Base-by-base conservation (phyloP, 768 basidiomycete species). In the Lactarius sanguifluus region DNA sequence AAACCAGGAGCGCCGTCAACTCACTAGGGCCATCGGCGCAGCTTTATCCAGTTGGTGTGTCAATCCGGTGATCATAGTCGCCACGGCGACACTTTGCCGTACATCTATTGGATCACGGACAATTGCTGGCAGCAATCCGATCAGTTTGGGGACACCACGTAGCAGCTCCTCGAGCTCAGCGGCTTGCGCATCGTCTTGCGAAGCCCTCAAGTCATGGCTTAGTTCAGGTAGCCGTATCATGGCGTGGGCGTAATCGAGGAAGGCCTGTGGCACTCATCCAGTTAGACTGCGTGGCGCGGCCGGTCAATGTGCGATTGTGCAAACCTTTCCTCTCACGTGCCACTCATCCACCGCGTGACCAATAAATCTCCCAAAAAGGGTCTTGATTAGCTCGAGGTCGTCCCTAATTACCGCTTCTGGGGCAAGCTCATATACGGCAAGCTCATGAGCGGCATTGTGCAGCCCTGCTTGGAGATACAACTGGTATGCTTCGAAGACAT, bases 341-440 rank as follows among this genome's bases (percentile, higher is more conserved):
- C 96, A 97, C 10, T 86, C 86, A 52, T 85, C 85, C 12, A 96
- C 82, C 2, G 79, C 74, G 45, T 81, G 80, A 13, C 81, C 83
- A 28, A 79, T 79, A 70, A 98, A 87, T 10, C 81, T 81, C 59
- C 78, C 79, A 70, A 98, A 92, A 28, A 98, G 75, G n/a, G 81
- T 81, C 41, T 80, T 79, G 28, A 97, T 77, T 15, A 96, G 80
- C 2, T 82, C 83, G 9, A 82, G 70, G 71, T 83, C 81, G 52
- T 80, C 75, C 25, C 79, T 80, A 36, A 98, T 81, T 62, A 97
- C 81, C 0, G 90, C 92, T 69, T 98, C 96, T 1, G 94, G 92
- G 7, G 91, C 92, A 9, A 99, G 83, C 66, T 95, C 88, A n/a
- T 81, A 76, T 36, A 96, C 81, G n/a, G 92, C 91, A 52, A 98